Evolutionary conservation across 805 yeast genomes (phyloP), one percentile per base, ranked within the genome.

Genomic region (Monosporozyma yasuniensis): DNA sequence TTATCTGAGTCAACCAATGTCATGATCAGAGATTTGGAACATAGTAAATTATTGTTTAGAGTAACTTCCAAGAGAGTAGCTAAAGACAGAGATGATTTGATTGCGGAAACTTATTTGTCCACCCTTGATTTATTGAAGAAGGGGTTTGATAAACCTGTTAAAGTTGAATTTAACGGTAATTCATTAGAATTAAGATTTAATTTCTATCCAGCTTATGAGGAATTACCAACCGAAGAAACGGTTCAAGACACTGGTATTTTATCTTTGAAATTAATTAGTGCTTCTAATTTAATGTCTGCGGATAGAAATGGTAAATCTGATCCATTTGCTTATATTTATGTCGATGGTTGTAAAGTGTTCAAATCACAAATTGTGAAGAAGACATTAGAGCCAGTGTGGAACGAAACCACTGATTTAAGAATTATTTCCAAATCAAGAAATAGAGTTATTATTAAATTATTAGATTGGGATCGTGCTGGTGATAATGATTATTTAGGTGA

Each of bases 391-490:
- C 96, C 96, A 16, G 75, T 73, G 10, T 89, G 93, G 90, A 82
- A 87, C 62, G 93, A 87, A 58, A 65, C 70, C 7, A 70, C 78
- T 22, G 73, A 72, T 3, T 66, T 87, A 56, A 81, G 85, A 3
- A 65, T 85, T 51, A 73, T 77, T 35, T 83, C 93, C 0, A 78
- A 87, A 64, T 69, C 80, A 2, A 75, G 84, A 61, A 70, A 77
- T 23, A 58, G 68, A 16, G 62, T 84, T 27, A 53, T 65, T 32
- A 56, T 82, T 22, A 75, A 74, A 43, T 79, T 82, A 16, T 77
- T 68, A 59, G 93, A 86, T 65, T 86, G 91, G 91, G 93, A 86
- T 66, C 73, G 83, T 61, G 77, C 89, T 22, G 90, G 87, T 54
- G 77, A 74, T 47, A 79, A 82, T 65, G 85, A 80, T 54, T 61